These are phyloP conservation scores for Rubia yunnanensis DNA, from an alignment of 257 asterid genomes.

Conservation along the genomic window DNA sequence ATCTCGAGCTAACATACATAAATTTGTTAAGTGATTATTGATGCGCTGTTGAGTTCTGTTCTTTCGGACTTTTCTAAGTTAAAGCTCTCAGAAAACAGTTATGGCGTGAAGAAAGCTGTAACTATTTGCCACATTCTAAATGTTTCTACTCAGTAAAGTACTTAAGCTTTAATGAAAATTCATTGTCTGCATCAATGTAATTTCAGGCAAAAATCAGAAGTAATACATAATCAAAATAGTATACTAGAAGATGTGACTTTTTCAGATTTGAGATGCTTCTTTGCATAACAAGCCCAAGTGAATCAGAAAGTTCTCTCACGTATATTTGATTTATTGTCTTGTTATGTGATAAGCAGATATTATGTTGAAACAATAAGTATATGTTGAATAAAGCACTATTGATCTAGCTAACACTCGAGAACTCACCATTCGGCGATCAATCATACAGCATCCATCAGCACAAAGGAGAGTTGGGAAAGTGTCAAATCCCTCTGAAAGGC, in stretches of 20 bases:
- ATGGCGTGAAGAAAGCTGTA: background rate
- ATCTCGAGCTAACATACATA: background rate
- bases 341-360: background rate
- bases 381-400: background rate
- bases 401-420: constrained; percentile 8
- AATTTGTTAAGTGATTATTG: background rate
- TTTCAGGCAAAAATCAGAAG: background rate
- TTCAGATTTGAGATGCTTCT: background rate
- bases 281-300: background rate
- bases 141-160: background rate
- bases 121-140: background rate
- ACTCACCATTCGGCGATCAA: constrained; percentile 76
- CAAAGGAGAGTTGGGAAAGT: constrained; percentile 79
- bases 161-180: background rate
- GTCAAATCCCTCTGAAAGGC: constrained; percentile 71
- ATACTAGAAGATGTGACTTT: background rate
- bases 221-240: background rate
- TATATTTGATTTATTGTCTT: no score
- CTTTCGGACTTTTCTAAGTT: background rate
- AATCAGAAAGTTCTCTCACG: background rate
- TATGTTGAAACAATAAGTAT: background rate
- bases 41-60: background rate
- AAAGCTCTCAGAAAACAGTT: background rate
- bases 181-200: background rate
- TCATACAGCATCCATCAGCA: constrained; percentile 73